Evolutionary conservation across 306 rosid genomes (phyloP).

Genomic region (Pterocarpus macrocarpus): DNA sequence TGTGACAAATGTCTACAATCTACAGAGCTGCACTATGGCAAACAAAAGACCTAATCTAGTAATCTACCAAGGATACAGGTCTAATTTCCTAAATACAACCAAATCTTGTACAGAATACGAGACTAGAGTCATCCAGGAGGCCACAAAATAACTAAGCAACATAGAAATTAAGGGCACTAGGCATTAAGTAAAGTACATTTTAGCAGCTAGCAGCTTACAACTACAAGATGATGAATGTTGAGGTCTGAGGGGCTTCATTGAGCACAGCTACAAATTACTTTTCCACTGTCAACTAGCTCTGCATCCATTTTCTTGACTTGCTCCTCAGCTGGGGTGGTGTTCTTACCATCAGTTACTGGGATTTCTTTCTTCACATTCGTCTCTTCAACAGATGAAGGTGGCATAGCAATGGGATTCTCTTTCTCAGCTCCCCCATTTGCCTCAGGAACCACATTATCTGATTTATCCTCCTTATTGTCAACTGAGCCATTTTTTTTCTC

Average conservation of each 20-base stretch:
- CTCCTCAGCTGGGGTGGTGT: slow-evolving; percentile 49
- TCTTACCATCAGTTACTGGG: slow-evolving; percentile 47
- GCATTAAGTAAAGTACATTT: slow-evolving; percentile 38
- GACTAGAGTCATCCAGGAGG: slow-evolving; percentile 56
- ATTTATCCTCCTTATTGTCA: slow-evolving; percentile 47
- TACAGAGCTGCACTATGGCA: slow-evolving; percentile 43
- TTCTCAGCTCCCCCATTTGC: slow-evolving; percentile 57
- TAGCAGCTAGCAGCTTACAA: slow-evolving; percentile 20
- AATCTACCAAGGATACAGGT: neutral
- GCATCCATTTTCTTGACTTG: slow-evolving; percentile 51
- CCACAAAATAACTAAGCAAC: slow-evolving; percentile 46
- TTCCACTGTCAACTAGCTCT: slow-evolving; percentile 58
- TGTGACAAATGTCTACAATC: neutral
- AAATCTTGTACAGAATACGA: slow-evolving; percentile 43
- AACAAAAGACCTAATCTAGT: slow-evolving; percentile 51
- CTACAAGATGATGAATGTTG: neutral
- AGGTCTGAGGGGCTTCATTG: slow-evolving; percentile 45
- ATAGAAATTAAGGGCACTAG: slow-evolving; percentile 31
- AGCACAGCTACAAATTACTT: slow-evolving; percentile 56
- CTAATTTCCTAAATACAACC: slow-evolving; percentile 49
- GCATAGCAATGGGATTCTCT: slow-evolving; percentile 38
- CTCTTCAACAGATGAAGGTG: slow-evolving; percentile 44
- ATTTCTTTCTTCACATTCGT: slow-evolving; percentile 45
- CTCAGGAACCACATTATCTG: slow-evolving; percentile 40
- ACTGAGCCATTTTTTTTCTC: slow-evolving; percentile 34